phyloP scores from a whole-genome alignment of 2,329 filamentous ascomycete species.

The Monilinia aucupariae region DNA sequence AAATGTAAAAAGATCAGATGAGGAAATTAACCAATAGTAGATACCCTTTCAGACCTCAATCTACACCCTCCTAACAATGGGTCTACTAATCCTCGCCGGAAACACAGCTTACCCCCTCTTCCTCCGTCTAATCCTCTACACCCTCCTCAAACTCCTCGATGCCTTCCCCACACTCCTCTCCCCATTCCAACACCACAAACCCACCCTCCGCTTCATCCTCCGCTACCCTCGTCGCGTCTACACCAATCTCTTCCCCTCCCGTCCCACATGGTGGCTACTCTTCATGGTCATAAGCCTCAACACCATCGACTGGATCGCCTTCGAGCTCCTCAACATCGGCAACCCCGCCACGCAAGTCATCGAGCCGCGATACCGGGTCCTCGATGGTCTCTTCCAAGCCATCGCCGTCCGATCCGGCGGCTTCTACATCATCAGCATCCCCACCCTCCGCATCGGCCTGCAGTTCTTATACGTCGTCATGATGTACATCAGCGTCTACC shows the following conservation, averaged over 20 bases:
- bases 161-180: slow-evolving; percentile 36
- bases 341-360: slow-evolving; percentile 51
- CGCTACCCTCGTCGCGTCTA: slow-evolving; percentile 54
- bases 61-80: slow-evolving; percentile 44
- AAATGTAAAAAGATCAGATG: background rate
- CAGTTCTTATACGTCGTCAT: slow-evolving; percentile 54
- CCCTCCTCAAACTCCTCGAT: slow-evolving; percentile 40
- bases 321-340: slow-evolving; percentile 60
- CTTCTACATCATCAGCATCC: slow-evolving; percentile 43
- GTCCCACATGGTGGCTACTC: slow-evolving; percentile 61
- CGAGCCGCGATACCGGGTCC: slow-evolving; percentile 47
- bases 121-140: slow-evolving; percentile 55
- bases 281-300: slow-evolving; percentile 57
- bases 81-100: slow-evolving; percentile 55
- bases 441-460: slow-evolving; percentile 1
- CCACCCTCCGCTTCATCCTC: slow-evolving; percentile 50
- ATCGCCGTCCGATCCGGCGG: slow-evolving; percentile 60
- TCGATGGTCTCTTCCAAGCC: slow-evolving; percentile 63
- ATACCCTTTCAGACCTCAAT: slow-evolving; percentile 40
- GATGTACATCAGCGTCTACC: slow-evolving; percentile 63
- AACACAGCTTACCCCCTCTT: slow-evolving; percentile 50
- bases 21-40: slow-evolving; percentile 19
- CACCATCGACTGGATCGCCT: slow-evolving; percentile 58
- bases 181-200: slow-evolving; percentile 37
- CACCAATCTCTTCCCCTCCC: slow-evolving; percentile 58